A percentile compares a stretch with the other conserved stretches of the same genome.
Conservation (phyloP, 345 rosid species). For the Combretum micranthum region DNA sequence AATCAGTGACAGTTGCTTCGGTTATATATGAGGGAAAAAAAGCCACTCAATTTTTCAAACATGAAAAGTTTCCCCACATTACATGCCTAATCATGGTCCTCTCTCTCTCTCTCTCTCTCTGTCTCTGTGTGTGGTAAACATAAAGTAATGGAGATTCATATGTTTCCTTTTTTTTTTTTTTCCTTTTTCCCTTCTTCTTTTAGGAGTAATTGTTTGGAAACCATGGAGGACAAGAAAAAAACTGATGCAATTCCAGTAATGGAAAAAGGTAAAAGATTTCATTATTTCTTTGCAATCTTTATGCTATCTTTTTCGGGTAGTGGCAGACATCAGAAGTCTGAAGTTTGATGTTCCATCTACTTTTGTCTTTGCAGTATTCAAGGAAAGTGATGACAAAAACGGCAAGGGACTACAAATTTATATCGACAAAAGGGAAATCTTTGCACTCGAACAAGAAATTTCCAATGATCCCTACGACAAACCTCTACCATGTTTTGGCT, state of each 20-base stretch:
- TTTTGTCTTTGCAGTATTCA: neutral
- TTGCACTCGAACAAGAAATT: constrained; percentile 5
- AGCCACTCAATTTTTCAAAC: constrained; percentile 5
- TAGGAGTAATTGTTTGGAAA: neutral
- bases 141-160: neutral
- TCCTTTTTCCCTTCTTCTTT: neutral
- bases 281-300: neutral
- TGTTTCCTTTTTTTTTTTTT: neutral
- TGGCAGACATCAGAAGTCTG: too few species aligned
- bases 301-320: neutral
- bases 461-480: constrained; percentile 4
- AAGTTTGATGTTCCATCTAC: too few species aligned
- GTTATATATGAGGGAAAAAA: constrained; percentile 5
- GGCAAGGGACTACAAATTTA: constrained; percentile 4
- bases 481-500: constrained; percentile 25
- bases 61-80: neutral
- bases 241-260: neutral
- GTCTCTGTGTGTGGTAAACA: neutral
- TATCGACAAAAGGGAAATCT: constrained; percentile 7
- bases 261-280: constrained; percentile 9
- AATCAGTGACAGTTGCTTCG: constrained; percentile 10
- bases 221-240: neutral
- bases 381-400: constrained; percentile 2
- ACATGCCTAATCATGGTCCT: neutral
- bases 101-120: constrained; percentile 1